phyloP scores from a whole-genome alignment of 1,284 basidiomycete species.

The Ustilago shanxiensis region DNA sequence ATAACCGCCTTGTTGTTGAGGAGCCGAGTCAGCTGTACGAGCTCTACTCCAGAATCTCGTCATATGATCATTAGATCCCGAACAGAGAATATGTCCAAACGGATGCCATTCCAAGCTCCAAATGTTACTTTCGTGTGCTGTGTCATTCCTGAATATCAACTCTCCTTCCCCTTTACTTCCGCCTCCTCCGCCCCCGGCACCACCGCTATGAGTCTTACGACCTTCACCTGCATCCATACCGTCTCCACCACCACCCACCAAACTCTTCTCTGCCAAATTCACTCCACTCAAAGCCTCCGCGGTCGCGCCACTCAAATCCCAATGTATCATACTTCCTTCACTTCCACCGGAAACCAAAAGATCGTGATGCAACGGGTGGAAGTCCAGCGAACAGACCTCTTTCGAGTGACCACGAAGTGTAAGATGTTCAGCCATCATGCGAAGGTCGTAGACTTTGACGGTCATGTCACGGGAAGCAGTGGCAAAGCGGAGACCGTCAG shows the following conservation, averaged over 20 bases:
- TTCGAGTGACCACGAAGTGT: constrained; percentile 94
- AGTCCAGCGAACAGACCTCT: constrained; percentile 94
- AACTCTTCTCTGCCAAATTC: constrained; percentile 18
- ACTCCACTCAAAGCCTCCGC: constrained; percentile 14
- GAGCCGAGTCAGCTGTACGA: constrained; percentile 75
- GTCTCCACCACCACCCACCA: constrained; percentile 36
- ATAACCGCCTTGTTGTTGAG: neutral
- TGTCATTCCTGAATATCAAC: constrained; percentile 85
- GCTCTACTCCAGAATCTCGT: constrained; percentile 97
- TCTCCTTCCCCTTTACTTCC: constrained; percentile 18
- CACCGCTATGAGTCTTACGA: constrained; percentile 3
- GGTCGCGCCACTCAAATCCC: constrained; percentile 76
- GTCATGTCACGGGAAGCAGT: constrained; percentile 94
- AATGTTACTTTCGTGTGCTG: constrained; percentile 96
- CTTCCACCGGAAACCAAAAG: constrained; percentile 92
- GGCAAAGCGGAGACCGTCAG: constrained; percentile 86
- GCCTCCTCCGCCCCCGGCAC: constrained; percentile 23
- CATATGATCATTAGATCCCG: constrained; percentile 94
- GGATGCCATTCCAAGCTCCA: constrained; percentile 97
- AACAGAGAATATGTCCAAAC: constrained; percentile 91
- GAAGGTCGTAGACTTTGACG: constrained; percentile 96
- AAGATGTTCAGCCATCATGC: constrained; percentile 94
- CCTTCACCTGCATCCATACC: constrained; percentile 44
- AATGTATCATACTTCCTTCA: constrained; percentile 91
- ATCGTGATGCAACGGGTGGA: constrained; percentile 91